A percentile compares a stretch with the other conserved stretches of the same genome.
Evolutionary conservation across 495 filamentous ascomycete genomes (phyloP).

Genomic region (Parmelia sp.): DNA sequence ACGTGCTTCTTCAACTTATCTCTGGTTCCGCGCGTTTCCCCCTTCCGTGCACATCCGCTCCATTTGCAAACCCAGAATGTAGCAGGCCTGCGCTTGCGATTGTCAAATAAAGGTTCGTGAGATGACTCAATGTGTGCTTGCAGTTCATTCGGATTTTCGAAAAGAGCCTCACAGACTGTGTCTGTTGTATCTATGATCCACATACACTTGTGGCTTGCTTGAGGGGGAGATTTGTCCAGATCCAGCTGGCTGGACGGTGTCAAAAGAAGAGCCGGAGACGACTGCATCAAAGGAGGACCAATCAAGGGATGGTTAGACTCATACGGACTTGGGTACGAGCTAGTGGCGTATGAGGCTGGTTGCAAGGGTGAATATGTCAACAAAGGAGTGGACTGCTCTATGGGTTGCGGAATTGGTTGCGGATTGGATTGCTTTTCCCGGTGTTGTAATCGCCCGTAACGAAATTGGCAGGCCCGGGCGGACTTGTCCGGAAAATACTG

Average conservation of each 20-base stretch:
- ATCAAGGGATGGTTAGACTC: background rate
- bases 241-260: background rate
- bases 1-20: slow-evolving; percentile 19
- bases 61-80: slow-evolving; percentile 13
- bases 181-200: slow-evolving; percentile 5
- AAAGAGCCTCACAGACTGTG: background rate
- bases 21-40: slow-evolving; percentile 2
- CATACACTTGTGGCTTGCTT: background rate
- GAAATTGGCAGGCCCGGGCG: slow-evolving; percentile 67
- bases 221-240: background rate
- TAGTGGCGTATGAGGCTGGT: background rate
- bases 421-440: background rate
- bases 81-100: background rate
- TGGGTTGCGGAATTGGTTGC: background rate
- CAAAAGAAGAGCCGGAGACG: background rate
- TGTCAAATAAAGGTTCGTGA: background rate
- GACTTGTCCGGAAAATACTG: slow-evolving; percentile 64
- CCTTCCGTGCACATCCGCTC: slow-evolving; percentile 11
- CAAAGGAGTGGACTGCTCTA: background rate
- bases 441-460: slow-evolving; percentile 39
- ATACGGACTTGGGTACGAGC: background rate
- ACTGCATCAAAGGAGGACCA: background rate
- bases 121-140: slow-evolving; percentile 19
- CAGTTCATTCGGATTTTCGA: slow-evolving; percentile 7
- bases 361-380: background rate